Evolutionary conservation across 1,284 basidiomycete genomes (phyloP).

Genomic region (Cryptococcus sp.): DNA sequence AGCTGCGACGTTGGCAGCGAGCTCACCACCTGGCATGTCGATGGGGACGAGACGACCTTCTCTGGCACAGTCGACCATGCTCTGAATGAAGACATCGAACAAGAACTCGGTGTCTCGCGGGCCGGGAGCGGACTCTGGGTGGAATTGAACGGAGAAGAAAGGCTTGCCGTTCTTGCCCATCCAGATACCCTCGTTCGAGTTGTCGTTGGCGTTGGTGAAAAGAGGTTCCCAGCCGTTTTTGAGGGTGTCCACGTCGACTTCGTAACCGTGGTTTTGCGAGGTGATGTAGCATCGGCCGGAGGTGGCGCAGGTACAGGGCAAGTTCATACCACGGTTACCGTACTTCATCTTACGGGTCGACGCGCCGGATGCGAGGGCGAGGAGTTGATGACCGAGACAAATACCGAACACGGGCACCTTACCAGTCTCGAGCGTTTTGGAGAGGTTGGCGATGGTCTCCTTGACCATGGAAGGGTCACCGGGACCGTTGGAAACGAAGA

Average conservation of each 20-base stretch:
- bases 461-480: constrained; percentile 90
- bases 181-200: constrained; percentile 97
- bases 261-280: constrained; percentile 98
- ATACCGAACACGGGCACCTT: constrained; percentile 96
- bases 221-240: constrained; percentile 88
- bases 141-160: constrained; percentile 99
- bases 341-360: constrained; percentile 99
- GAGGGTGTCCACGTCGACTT: constrained; percentile 82
- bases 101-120: constrained; percentile 98
- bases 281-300: constrained; percentile 98
- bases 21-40: constrained; percentile 81
- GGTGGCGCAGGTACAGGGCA: constrained; percentile 92
- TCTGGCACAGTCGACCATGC: constrained; percentile 72
- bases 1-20: constrained; percentile 71
- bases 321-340: constrained; percentile 98
- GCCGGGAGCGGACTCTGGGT: constrained; percentile 98
- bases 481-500: constrained; percentile 98
- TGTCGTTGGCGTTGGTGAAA: constrained; percentile 96
- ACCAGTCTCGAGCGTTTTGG: constrained; percentile 69
- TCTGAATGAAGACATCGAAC: constrained; percentile 95
- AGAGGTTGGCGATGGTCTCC: constrained; percentile 71
- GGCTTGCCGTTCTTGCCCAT: constrained; percentile 74
- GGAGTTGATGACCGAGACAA: constrained; percentile 96
- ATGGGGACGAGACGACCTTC: constrained; percentile 74
- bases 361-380: constrained; percentile 92